Base-by-base conservation (phyloP, 441 rosid genomes). In the Lepidium campestre region DNA sequence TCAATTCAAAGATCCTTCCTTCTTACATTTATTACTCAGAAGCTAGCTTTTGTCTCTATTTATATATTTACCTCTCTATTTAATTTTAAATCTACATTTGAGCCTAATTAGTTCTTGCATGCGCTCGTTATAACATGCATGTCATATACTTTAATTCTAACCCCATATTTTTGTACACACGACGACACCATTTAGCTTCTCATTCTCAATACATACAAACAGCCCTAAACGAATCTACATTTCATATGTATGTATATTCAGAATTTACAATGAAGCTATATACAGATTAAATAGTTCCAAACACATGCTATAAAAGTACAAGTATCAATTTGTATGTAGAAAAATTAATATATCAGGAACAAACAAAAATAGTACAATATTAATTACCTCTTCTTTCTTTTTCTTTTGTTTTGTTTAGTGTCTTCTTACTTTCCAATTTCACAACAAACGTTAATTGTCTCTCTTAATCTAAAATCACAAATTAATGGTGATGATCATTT, bases 391-490 rank as follows among this genome's bases (percentile, higher is more conserved):
- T 12, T 48, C 36, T 32, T 34, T 31, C 18, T 14, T 5, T 29
- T 55, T 29, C 4, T 57, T 11, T 48, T 35, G 11, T 50, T 34
- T 31, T 25, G 15, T 11, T 47, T 56, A 20, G 57, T 56, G 70
- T 37, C 69, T 52, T 29, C 64, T 37, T 44, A 13, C 12, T 64
- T 31, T 31, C 34, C 13, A 48, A 47, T n/a, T n/a, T n/a, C 65
- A 64, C 53, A 71, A 29, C 37, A 18, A 71, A 12, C 65, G 64
- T 46, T 36, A 36, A 36, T 14, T 11, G 65, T 64, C 49, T 65
- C 35, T 18, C n/a, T 59, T 59, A 71, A 46, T 60, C 57, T 45
- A 67, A 18, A 23, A 35, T 65, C 67, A 58, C 62, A 72, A 40
- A 4, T n/a, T n/a, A n/a, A n/a, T n/a, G n/a, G n/a, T 17, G 67